Base-by-base conservation (phyloP, 495 filamentous ascomycete genomes). In the Hamigera avellanea region DNA sequence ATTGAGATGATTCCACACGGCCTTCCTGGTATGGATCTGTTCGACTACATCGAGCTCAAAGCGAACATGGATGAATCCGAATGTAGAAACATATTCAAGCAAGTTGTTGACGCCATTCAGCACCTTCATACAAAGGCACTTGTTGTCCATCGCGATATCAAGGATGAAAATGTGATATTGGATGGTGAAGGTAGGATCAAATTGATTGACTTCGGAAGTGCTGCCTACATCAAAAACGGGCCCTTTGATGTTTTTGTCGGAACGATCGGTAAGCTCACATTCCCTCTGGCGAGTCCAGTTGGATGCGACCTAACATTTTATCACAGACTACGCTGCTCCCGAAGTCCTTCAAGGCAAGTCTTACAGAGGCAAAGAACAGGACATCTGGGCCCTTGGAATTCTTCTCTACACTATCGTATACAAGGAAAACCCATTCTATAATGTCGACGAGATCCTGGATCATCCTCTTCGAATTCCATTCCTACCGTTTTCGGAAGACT, bases 361-460 rank as follows among this genome's bases (percentile, higher is more conserved):
- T 14, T 98, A 98, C 61, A 78, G 83, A 42, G 91, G 91, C 48
- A 93, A 88, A 58, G 88, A 94, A 55, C 93, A 98, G 64, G 91
- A 98, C 44, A 86, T 96, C 36, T 98, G 91, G 91, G 91, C 91
- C 10, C 73, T 96, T n/a, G 91, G 91, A 14, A 95, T 98, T 44
- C 70, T 96, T 6, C 77, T 98, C 19, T 98, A 98, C 66, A 98
- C 91, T 13, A 94, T 98, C 45, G 81, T 95, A 44, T 98, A 96
- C 69, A 96, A 96, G 57, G 91, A 98, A 64, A 98, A 98, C 50
- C 91, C 91, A 2, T 98, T 98, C 63, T 98, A 98, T 70, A 93
- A 83, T 56, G 88, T 98, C 49, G 93, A 98, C 54, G 91, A 98
- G 62, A 98, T 98, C 48, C 87, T 95, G 70, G 91, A 98, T 57